These are phyloP conservation scores for Heliosperma pusillum DNA, from an alignment of 148 eudicot genomes.

Conservation along the genomic window DNA sequence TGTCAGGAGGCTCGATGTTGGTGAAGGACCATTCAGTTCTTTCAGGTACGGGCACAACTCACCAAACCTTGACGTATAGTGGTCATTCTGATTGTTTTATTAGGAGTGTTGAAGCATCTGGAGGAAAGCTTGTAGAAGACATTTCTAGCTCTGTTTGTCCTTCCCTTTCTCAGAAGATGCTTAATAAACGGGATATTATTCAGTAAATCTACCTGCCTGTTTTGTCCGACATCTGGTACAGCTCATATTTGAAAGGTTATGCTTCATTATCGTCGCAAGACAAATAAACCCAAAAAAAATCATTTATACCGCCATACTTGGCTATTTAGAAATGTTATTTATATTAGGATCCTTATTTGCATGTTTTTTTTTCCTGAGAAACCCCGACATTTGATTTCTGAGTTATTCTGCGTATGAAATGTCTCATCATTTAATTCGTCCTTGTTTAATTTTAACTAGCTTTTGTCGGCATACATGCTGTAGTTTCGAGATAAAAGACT, in stretches of 20 bases:
- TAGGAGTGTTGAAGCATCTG: slow-evolving; percentile 39
- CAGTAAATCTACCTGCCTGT: slow-evolving; percentile 6
- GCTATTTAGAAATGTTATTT: no score
- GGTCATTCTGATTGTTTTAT: slow-evolving; percentile 48
- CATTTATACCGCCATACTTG: no score
- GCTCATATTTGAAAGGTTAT: background rate
- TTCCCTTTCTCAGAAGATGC: slow-evolving; percentile 10
- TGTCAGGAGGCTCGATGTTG: slow-evolving; percentile 57
- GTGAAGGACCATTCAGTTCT: slow-evolving; percentile 60
- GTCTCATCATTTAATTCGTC: no score
- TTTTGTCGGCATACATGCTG: no score
- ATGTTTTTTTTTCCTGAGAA: background rate
- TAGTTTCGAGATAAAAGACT: no score
- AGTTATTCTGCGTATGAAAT: no score
- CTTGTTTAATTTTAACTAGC: no score
- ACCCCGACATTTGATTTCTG: background rate
- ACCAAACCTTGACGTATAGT: slow-evolving; percentile 35
- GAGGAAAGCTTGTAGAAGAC: slow-evolving; percentile 43
- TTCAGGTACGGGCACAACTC: slow-evolving; percentile 53
- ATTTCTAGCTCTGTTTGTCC: slow-evolving; percentile 24
- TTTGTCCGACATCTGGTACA: background rate
- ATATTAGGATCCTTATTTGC: background rate
- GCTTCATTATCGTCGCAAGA: no score
- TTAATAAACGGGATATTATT: background rate
- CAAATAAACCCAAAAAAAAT: no score